A percentile compares a stretch with the other conserved stretches of the same genome.
phyloP scores from a whole-genome alignment of 225 moss, liverwort and hornwort species.

The Straminergon stramineum region DNA sequence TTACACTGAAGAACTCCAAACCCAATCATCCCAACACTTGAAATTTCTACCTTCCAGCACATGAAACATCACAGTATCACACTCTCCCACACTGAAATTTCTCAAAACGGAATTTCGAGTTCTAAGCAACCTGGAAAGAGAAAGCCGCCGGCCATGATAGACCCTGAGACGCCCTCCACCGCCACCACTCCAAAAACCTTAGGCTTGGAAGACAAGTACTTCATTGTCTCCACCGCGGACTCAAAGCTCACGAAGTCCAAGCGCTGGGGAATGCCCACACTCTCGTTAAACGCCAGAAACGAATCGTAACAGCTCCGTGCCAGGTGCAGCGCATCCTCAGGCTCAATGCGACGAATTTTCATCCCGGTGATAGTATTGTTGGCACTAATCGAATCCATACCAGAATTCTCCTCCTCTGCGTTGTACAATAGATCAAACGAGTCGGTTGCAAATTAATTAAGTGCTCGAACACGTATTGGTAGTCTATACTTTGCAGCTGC shows the following conservation, averaged over 20 bases:
- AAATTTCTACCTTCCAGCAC: not conserved
- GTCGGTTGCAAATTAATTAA: not conserved
- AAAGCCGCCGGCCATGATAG: slow-evolving; percentile 17
- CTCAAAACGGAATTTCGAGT: not conserved
- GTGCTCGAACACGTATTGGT: not conserved
- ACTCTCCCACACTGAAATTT: not conserved
- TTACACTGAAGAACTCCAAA: not conserved
- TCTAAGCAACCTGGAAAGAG: slow-evolving; percentile 1
- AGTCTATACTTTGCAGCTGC: not conserved
- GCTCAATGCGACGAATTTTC: not conserved
- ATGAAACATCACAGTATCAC: not conserved
- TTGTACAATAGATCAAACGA: not conserved
- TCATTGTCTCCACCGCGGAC: not conserved
- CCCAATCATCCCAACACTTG: not conserved
- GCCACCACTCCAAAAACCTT: slow-evolving; percentile 4
- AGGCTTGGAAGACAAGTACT: not conserved
- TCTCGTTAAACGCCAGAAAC: slow-evolving; percentile 6
- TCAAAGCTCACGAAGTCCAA: not conserved
- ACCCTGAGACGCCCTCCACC: slow-evolving; percentile 1
- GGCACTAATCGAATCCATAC: not conserved
- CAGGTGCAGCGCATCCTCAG: not conserved
- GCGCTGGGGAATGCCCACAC: not conserved
- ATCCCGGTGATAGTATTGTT: not conserved
- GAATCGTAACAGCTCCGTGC: not conserved
- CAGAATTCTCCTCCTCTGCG: not conserved